A percentile compares a stretch with the other conserved stretches of the same genome.
phyloP scores from a whole-genome alignment of 2,329 filamentous ascomycete genomes.

The Fusarium ambrosium region DNA sequence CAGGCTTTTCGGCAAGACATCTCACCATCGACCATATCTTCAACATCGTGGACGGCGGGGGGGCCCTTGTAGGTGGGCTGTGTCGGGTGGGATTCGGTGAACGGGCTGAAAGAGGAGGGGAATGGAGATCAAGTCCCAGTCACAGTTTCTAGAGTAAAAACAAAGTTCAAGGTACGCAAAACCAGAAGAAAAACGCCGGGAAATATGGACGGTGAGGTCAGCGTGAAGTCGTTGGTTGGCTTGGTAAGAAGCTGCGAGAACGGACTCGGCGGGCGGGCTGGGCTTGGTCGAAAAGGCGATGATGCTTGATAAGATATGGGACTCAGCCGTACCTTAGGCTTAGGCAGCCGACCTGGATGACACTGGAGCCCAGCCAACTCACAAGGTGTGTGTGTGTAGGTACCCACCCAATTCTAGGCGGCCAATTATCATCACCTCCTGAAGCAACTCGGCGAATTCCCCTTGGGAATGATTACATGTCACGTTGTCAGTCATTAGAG shows the following conservation, averaged over 20 bases:
- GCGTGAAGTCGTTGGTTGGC: constrained; percentile 12
- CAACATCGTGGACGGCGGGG: constrained; percentile 76
- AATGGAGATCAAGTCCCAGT: not conserved
- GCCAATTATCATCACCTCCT: constrained; percentile 20
- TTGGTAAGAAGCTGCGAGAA: constrained; percentile 25
- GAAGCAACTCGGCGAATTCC: not conserved
- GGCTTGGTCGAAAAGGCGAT: constrained; percentile 45
- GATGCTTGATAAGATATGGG: constrained; percentile 49
- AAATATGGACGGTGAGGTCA: constrained; percentile 6
- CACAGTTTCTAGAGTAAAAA: not conserved
- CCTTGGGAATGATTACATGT: not conserved
- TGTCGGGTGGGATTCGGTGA: constrained; percentile 25
- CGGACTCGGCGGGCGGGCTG: constrained; percentile 21
- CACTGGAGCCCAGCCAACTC: constrained; percentile 26
- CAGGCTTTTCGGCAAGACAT: not conserved
- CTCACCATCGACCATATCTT: constrained; percentile 99
- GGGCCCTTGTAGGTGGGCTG: constrained; percentile 42
- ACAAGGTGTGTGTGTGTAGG: not conserved
- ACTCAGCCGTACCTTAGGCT: constrained; percentile 29
- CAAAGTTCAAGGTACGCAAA: not conserved
- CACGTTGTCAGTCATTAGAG: not conserved
- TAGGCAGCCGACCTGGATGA: constrained; percentile 36
- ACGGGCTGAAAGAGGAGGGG: not conserved
- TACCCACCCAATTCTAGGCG: constrained; percentile 40
- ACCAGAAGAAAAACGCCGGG: not conserved